Evolutionary conservation across 2,329 filamentous ascomycete species (phyloP), one percentile per base, ranked within the genome.

Genomic region (Colletotrichum coccodes): DNA sequence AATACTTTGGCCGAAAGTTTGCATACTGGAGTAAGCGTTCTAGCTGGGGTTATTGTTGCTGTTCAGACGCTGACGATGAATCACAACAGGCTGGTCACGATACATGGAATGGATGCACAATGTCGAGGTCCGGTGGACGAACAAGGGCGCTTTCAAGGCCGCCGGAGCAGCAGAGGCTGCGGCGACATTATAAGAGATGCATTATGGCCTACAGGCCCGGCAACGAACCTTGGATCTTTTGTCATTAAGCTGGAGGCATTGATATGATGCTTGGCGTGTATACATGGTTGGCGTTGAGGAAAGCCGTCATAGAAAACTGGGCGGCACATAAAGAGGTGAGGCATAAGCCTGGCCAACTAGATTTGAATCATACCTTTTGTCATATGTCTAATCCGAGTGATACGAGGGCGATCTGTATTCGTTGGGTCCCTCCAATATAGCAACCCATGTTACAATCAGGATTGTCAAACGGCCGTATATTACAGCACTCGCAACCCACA

Each of bases 81-180:
- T n/a, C 40, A 26, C 11, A 23, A 42, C 74, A 97, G 95, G 94
- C 73, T 98, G 95, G 95, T 92, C 91, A 26, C 91, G 92, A 76
- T 97, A 94, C 78, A 98, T 98, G 95, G 90, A 94, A 79, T 98
- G 94, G 95, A 91, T 93, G 79, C 96, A 97, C 78, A 81, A 87
- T 68, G 91, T 97, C 64, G 92, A 97, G 70, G 85, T 97, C 49
- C 80, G 79, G 71, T 87, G 85, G 81, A 89, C 89, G 65, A 91
- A 85, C 78, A 90, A 91, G 76, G 85, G 83, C 71, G 78, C 84
- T 0, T 93, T 92, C 80, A 89, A 87, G 75, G 86, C 83, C n/a
- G 83, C 85, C 1, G 92, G 92, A 32, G 87, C 85, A 9, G 83
- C 87, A n/a, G 88, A 88, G 74, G 90, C 89, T 8, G 88, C 88